Evolutionary conservation across 2,329 filamentous ascomycete species (phyloP), one percentile per base, ranked within the genome.

Genomic region (Arthrobotrys entomopaga): DNA sequence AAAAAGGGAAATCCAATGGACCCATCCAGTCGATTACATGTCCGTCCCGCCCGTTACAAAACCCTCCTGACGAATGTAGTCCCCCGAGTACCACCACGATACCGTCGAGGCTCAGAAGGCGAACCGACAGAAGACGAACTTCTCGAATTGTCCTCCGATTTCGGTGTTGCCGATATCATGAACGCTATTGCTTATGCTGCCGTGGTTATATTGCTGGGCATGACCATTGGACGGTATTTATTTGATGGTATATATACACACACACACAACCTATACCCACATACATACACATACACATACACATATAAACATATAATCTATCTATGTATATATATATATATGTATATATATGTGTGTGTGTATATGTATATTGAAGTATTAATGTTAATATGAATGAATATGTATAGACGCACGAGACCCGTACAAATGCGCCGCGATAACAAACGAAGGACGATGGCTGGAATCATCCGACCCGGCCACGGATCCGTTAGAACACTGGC

Each of bases 361-460:
- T 3, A 7, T 34, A 10, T 34, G 5, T 5, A 6, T 34, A 7
- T 8, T 34, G 19, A 19, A 22, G 19, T 7, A 3, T 15, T 52
- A 34, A 29, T 13, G 42, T 34, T 53, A 50, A 65, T 63, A 34
- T 19, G 3, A n/a, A 24, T 49, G 11, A n/a, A 49, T 22, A 20
- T 10, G 16, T 42, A 22, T 70, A 83, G 82, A 83, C 67, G 75
- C 77, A 15, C 61, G 75, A 24, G 86, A 88, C 75, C 85, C 85
- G 0, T 84, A 84, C 78, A 85, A 86, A 80, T 89, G 87, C 79
- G 79, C 80, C 16, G 83, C 84, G 3, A 81, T 88, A 29, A 80
- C 86, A 4, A 83, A 82, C 43, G 80, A 83, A 76, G 87, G 87
- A 34, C 81, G 82, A 76, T 89, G 87, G 86, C 81, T 83, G 46